phyloP scores from a whole-genome alignment of 345 rosid species.

The Microthlaspi erraticum region DNA sequence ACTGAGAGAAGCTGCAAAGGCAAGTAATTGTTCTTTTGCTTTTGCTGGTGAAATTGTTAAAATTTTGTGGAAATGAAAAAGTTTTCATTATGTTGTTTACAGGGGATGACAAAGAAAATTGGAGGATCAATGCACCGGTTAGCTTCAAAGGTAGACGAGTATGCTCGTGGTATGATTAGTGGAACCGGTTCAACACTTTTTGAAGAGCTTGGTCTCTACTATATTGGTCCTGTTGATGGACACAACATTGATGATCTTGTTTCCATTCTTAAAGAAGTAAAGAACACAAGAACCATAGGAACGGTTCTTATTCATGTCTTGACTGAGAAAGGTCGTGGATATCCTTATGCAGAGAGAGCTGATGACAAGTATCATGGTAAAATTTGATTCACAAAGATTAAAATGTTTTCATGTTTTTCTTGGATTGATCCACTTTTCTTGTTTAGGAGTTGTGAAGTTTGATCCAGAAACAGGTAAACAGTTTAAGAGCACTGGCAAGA shows the following conservation, averaged over 20 bases:
- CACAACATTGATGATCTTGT: slow-evolving; percentile 89
- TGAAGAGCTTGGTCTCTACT: slow-evolving; percentile 96
- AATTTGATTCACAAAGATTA: background rate
- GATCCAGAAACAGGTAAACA: slow-evolving; percentile 97
- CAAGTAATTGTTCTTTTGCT: slow-evolving; percentile 32
- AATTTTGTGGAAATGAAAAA: background rate
- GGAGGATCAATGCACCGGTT: slow-evolving; percentile 91
- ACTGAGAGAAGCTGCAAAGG: slow-evolving; percentile 97
- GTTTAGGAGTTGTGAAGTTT: slow-evolving; percentile 83
- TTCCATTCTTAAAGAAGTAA: slow-evolving; percentile 87
- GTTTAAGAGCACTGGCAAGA: slow-evolving; percentile 57
- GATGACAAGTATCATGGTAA: slow-evolving; percentile 93
- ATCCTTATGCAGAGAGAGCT: slow-evolving; percentile 96
- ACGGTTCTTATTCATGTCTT: slow-evolving; percentile 97
- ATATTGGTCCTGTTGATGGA: slow-evolving; percentile 98
- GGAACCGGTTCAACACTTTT: slow-evolving; percentile 90
- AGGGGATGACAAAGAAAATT: slow-evolving; percentile 91
- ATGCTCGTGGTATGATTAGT: slow-evolving; percentile 96
- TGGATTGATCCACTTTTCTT: slow-evolving; percentile 16
- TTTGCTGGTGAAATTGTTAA: background rate
- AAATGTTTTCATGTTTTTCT: background rate
- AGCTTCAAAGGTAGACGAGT: slow-evolving; percentile 96
- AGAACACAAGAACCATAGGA: slow-evolving; percentile 84
- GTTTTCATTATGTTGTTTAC: slow-evolving; percentile 25
- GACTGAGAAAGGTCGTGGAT: slow-evolving; percentile 99